phyloP scores from a whole-genome alignment of 202 grass and related monocot genomes.

The Zizania palustris region DNA sequence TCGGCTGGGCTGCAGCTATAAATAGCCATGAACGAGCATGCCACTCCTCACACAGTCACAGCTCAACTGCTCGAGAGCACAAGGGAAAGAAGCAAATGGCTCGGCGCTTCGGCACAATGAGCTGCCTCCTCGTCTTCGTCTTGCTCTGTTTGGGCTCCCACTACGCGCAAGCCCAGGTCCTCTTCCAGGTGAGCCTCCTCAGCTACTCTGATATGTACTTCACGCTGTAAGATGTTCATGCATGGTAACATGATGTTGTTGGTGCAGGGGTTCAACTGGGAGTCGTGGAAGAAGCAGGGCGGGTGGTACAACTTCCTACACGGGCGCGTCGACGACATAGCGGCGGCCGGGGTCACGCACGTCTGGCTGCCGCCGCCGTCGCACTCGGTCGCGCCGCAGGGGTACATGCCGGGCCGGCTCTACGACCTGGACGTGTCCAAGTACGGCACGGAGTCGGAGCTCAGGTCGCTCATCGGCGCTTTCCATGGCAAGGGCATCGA shows the following conservation, averaged over 20 bases:
- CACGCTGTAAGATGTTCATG: too few relatives aligned
- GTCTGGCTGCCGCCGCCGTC: constrained; percentile 55
- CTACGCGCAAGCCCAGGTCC: constrained; percentile 40
- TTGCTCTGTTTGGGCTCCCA: constrained; percentile 34
- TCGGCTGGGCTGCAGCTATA: constrained; percentile 20
- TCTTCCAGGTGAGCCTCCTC: neutral
- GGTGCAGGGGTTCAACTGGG: constrained; percentile 47
- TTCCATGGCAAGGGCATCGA: constrained; percentile 37
- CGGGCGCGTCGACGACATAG: constrained; percentile 36
- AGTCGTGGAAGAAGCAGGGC: constrained; percentile 61
- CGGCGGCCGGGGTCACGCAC: constrained; percentile 44
- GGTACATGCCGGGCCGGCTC: constrained; percentile 52
- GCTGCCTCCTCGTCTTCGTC: constrained; percentile 7
- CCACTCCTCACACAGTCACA: constrained; percentile 42
- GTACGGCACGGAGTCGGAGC: constrained; percentile 45
- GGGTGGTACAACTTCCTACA: constrained; percentile 52
- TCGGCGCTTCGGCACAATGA: constrained; percentile 8
- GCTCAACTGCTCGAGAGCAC: neutral
- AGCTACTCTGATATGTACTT: too few relatives aligned
- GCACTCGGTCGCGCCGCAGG: constrained; percentile 46
- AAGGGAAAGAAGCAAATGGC: constrained; percentile 5
- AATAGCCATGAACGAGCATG: constrained; percentile 25
- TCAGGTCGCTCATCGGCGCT: constrained; percentile 34
- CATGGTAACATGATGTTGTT: too few relatives aligned
- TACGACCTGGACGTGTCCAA: constrained; percentile 52